A percentile compares a stretch with the other conserved stretches of the same genome.
Conservation (phyloP, 1,139 yeast genomes). For the Scheffersomyces lignicola region DNA sequence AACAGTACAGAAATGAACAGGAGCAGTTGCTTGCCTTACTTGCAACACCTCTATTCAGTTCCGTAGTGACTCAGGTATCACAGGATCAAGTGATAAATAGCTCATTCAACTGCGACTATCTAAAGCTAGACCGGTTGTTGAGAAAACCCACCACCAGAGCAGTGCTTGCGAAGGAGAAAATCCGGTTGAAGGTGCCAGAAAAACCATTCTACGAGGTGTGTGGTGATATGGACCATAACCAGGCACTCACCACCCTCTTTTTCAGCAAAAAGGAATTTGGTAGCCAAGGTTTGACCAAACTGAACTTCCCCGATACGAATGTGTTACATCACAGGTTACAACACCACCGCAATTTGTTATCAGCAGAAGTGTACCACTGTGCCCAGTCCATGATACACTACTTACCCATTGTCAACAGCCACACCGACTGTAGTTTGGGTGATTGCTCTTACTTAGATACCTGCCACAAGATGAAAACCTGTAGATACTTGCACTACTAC, state of each 20-base stretch:
- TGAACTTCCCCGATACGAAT: constrained; percentile 16
- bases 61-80: constrained; percentile 12
- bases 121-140: constrained; percentile 16
- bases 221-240: constrained; percentile 45
- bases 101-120: constrained; percentile 11
- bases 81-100: constrained; percentile 10
- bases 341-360: constrained; percentile 19
- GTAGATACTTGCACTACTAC: constrained; percentile 80
- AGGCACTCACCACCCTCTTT: constrained; percentile 28
- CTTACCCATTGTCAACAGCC: constrained; percentile 54
- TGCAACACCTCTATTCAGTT: constrained; percentile 17
- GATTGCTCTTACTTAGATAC: constrained; percentile 95
- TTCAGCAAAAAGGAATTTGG: constrained; percentile 20
- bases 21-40: constrained; percentile 15
- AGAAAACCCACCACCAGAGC: constrained; percentile 29
- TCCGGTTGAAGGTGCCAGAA: constrained; percentile 31
- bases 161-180: constrained; percentile 42
- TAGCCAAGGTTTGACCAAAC: constrained; percentile 14
- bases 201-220: constrained; percentile 57
- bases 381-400: constrained; percentile 54
- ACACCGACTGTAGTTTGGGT: constrained; percentile 70
- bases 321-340: constrained; percentile 20
- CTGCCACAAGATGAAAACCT: constrained; percentile 79
- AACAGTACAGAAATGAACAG: constrained; percentile 1
- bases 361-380: constrained; percentile 40